Conservation (phyloP, 2,329 filamentous ascomycete species). For the Penicillium sp. region DNA sequence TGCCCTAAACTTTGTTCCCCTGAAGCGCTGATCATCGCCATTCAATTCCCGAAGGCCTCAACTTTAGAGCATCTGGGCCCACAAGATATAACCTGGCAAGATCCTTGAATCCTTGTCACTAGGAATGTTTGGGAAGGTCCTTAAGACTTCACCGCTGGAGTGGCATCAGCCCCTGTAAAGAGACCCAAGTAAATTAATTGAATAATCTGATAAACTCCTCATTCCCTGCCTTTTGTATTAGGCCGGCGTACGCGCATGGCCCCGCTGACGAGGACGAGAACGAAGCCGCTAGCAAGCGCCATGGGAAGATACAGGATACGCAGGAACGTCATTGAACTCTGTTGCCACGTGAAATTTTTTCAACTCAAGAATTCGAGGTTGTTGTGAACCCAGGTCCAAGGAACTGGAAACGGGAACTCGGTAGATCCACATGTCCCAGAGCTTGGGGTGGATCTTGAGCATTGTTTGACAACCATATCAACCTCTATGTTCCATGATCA, state of each 20-base stretch:
- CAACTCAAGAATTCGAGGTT: constrained; percentile 13
- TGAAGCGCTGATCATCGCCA: constrained; percentile 6
- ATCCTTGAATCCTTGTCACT: not conserved
- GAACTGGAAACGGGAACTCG: constrained; percentile 23
- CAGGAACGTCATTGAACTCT: constrained; percentile 10
- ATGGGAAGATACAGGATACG: not conserved
- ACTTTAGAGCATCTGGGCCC: not conserved
- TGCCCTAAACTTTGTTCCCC: constrained; percentile 3
- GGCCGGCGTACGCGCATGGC: not conserved
- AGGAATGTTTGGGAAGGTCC: not conserved
- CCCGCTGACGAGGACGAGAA: not conserved
- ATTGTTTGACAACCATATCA: constrained; percentile 4
- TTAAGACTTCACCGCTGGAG: not conserved
- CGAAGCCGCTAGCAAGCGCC: no score
- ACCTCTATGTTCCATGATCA: not conserved
- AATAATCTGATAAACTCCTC: not conserved
- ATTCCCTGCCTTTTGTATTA: not conserved
- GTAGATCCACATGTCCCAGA: constrained; percentile 24
- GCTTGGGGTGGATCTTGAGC: constrained; percentile 15
- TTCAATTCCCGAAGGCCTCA: not conserved
- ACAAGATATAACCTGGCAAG: not conserved
- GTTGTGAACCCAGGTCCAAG: constrained; percentile 17
- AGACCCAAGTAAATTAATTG: not conserved
- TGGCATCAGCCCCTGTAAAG: not conserved
- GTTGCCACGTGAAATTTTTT: constrained; percentile 16